Evolutionary conservation across 495 filamentous ascomycete species (phyloP).

Genomic region (Margaritispora aquatica): DNA sequence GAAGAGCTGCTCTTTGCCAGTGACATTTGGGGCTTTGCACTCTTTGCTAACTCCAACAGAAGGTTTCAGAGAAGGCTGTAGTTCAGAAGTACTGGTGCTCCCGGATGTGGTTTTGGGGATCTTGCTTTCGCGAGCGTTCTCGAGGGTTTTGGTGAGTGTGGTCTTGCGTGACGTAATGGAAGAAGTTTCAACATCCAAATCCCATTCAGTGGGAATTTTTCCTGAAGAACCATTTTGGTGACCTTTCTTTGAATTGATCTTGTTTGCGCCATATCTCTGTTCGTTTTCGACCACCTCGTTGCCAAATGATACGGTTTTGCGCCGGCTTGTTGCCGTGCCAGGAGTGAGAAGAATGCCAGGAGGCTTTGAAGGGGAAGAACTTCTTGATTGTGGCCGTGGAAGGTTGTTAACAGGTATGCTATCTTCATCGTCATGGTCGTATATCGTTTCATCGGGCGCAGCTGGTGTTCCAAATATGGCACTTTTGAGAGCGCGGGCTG

Average conservation of each 20-base stretch:
- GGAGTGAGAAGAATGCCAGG: constrained; percentile 79
- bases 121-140: constrained; percentile 35
- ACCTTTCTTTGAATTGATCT: constrained; percentile 33
- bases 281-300: constrained; percentile 54
- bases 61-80: not conserved
- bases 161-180: constrained; percentile 3
- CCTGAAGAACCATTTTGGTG: constrained; percentile 49
- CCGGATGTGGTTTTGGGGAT: constrained; percentile 14
- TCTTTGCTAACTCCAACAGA: not conserved
- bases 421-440: constrained; percentile 10
- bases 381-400: constrained; percentile 16
- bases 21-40: not conserved
- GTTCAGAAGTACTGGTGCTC: not conserved
- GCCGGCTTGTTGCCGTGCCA: constrained; percentile 66
- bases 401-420: not conserved
- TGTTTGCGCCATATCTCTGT: constrained; percentile 2
- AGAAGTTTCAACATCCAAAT: constrained; percentile 24
- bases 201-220: constrained; percentile 62
- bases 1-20: not conserved
- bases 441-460: constrained; percentile 30
- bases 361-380: constrained; percentile 28
- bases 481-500: constrained; percentile 84
- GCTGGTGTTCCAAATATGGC: constrained; percentile 85
- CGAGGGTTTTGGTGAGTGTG: constrained; percentile 46
- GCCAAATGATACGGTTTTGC: constrained; percentile 88